These are phyloP conservation scores for Adansonia madagascariensis DNA, from an alignment of 441 rosid species.

Conservation along the genomic window DNA sequence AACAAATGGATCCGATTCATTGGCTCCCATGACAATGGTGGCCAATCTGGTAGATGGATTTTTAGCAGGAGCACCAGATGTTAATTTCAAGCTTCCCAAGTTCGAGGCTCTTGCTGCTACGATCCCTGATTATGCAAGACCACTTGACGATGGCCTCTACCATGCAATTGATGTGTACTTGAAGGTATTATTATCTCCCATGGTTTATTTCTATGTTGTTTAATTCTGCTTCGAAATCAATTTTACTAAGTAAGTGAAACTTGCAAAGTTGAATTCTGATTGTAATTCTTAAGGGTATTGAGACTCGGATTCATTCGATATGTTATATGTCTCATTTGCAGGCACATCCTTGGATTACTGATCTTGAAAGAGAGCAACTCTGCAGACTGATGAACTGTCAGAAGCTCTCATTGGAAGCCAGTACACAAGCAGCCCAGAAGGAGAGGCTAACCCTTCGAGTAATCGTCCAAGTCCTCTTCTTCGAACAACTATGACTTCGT, in stretches of 20 bases:
- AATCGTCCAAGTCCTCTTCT: slow-evolving; percentile 66
- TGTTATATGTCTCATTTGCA: slow-evolving; percentile 31
- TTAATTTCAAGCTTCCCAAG: slow-evolving; percentile 60
- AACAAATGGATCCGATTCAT: slow-evolving; percentile 39
- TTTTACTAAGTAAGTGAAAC: no score
- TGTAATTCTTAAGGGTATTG: not conserved
- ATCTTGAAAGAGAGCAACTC: slow-evolving; percentile 64
- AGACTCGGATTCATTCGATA: not conserved
- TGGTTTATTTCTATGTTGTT: not conserved
- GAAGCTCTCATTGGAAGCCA: slow-evolving; percentile 72
- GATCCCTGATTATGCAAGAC: slow-evolving; percentile 69
- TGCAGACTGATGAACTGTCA: slow-evolving; percentile 74
- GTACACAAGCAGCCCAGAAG: slow-evolving; percentile 76
- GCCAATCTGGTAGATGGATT: slow-evolving; percentile 62
- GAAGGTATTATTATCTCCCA: slow-evolving; percentile 44
- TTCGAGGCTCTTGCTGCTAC: slow-evolving; percentile 66
- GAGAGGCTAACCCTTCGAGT: slow-evolving; percentile 68
- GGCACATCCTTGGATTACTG: slow-evolving; percentile 53
- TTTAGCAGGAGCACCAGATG: slow-evolving; percentile 69
- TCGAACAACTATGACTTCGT: slow-evolving; percentile 67
- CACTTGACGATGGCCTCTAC: slow-evolving; percentile 68
- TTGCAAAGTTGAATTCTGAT: not conserved
- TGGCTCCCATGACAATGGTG: slow-evolving; percentile 53
- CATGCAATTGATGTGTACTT: slow-evolving; percentile 64
- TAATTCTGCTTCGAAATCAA: no score